Evolutionary conservation across 345 rosid genomes (phyloP).

Genomic region (Clarkia xantiana): DNA sequence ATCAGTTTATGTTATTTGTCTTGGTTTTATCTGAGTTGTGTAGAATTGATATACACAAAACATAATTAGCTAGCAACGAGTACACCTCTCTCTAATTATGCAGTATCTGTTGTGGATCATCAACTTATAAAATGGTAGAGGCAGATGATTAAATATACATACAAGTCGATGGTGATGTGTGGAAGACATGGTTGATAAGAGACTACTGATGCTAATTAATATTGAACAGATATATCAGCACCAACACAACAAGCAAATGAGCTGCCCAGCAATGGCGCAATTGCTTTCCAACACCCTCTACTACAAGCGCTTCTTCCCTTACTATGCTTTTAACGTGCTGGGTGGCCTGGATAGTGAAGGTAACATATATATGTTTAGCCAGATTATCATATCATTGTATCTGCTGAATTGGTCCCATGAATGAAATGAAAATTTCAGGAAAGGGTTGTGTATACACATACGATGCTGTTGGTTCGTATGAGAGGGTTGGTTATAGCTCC

Average conservation of each 20-base stretch:
- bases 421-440: conserved; percentile 24
- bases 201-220: neutral
- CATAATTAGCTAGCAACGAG: too few species aligned
- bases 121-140: too few species aligned
- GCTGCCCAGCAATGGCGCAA: conserved; percentile 94
- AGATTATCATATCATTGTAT: neutral
- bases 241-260: conserved; percentile 97
- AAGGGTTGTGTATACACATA: conserved; percentile 94
- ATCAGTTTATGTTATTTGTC: too few species aligned
- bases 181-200: too few species aligned
- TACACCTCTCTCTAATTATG: too few species aligned
- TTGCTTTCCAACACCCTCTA: conserved; percentile 95
- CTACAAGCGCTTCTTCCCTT: conserved; percentile 94
- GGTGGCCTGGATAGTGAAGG: conserved; percentile 97
- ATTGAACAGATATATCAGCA: conserved; percentile 73
- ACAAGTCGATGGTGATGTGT: neutral
- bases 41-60: too few species aligned
- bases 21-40: too few species aligned
- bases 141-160: too few species aligned
- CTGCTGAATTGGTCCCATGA: neutral
- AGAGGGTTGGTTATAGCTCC: conserved; percentile 89
- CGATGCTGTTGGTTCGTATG: conserved; percentile 97
- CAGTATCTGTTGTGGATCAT: too few species aligned
- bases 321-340: conserved; percentile 83
- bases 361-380: conserved; percentile 13